A percentile compares a stretch with the other conserved stretches of the same genome.
Evolutionary conservation across 768 basidiomycete genomes (phyloP).

Genomic region (Agrocybe pediades): DNA sequence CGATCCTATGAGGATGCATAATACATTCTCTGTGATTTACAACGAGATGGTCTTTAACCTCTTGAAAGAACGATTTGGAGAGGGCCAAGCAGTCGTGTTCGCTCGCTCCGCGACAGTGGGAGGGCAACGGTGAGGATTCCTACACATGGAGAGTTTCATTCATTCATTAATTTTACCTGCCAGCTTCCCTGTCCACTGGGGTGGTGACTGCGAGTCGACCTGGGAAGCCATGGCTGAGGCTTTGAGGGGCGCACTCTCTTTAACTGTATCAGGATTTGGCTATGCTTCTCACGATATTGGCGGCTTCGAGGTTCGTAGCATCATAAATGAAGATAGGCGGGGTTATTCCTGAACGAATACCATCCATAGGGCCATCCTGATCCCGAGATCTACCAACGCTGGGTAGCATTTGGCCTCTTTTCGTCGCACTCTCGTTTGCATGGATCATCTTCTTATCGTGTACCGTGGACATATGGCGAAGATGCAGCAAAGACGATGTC

Average conservation of each 20-base stretch:
- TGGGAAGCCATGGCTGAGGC: slow-evolving; percentile 82
- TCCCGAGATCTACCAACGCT: slow-evolving; percentile 71
- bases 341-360: background rate
- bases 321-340: background rate
- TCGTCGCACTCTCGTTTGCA: slow-evolving; percentile 77
- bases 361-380: slow-evolving; percentile 57
- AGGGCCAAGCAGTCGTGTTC: slow-evolving; percentile 68
- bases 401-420: slow-evolving; percentile 77
- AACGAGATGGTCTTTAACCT: slow-evolving; percentile 71
- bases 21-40: slow-evolving; percentile 68
- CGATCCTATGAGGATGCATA: slow-evolving; percentile 72
- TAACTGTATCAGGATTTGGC: slow-evolving; percentile 69
- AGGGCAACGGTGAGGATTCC: slow-evolving; percentile 53
- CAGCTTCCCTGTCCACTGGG: slow-evolving; percentile 59
- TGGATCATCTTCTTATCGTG: slow-evolving; percentile 72
- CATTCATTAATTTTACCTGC: background rate
- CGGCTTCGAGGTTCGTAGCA: slow-evolving; percentile 61
- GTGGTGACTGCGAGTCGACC: slow-evolving; percentile 76
- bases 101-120: slow-evolving; percentile 70
- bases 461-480: slow-evolving; percentile 78
- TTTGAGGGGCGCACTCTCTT: slow-evolving; percentile 63
- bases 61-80: slow-evolving; percentile 58
- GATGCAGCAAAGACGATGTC: slow-evolving; percentile 68
- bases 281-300: slow-evolving; percentile 79
- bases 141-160: background rate